These are phyloP conservation scores for Litsea cubeba DNA, from an alignment of 164 flowering plant genomes.

Conservation along the genomic window DNA sequence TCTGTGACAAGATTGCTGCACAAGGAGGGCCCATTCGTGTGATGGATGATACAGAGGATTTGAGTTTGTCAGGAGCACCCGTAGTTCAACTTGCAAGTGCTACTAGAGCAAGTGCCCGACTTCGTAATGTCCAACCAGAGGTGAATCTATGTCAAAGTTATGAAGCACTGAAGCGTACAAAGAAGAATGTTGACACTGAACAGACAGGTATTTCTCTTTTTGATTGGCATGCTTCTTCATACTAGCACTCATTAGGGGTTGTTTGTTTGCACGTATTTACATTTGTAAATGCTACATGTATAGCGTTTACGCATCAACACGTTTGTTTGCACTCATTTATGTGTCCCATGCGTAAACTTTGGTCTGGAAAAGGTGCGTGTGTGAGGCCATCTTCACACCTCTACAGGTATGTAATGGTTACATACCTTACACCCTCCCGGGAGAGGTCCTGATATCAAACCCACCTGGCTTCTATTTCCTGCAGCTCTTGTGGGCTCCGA, in stretches of 20 bases:
- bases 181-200: constrained; percentile 52
- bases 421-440: too few species aligned
- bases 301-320: too few species aligned
- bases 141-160: constrained; percentile 75
- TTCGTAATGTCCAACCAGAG: constrained; percentile 93
- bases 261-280: too few species aligned
- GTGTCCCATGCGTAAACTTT: too few species aligned
- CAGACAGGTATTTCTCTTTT: constrained; percentile 44
- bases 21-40: constrained; percentile 80
- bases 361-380: too few species aligned
- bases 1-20: constrained; percentile 89
- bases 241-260: background rate
- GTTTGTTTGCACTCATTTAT: too few species aligned
- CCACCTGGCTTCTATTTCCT: too few species aligned
- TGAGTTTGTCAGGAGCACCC: constrained; percentile 44
- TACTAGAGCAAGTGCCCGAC: constrained; percentile 90
- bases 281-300: too few species aligned
- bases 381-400: too few species aligned
- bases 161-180: constrained; percentile 66
- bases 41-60: constrained; percentile 57
- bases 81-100: constrained; percentile 63
- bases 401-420: too few species aligned
- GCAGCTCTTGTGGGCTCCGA: too few species aligned
- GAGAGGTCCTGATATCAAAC: too few species aligned
- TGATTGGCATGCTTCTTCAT: background rate